phyloP scores from a whole-genome alignment of 176 grass and related monocot genomes.

The Oryza coarctata region DNA sequence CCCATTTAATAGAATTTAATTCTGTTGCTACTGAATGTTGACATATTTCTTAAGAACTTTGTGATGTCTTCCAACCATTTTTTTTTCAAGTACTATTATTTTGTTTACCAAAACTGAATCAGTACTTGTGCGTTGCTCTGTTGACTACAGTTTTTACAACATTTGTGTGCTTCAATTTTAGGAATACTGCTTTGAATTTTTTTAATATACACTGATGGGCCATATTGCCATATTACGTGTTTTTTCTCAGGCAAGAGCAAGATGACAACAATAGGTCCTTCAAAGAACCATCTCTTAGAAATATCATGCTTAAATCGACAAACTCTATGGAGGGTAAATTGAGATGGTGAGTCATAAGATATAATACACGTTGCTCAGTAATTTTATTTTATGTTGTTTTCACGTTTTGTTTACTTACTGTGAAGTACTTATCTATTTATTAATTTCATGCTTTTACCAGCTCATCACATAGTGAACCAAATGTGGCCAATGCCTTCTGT shows the following conservation, averaged over 20 bases:
- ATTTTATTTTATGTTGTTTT: conserved; percentile 12
- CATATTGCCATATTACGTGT: neutral
- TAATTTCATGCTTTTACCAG: conserved; percentile 41
- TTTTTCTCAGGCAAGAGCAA: conserved; percentile 67
- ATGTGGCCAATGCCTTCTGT: conserved; percentile 81
- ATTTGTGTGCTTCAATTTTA: neutral
- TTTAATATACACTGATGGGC: neutral
- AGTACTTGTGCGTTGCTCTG: neutral
- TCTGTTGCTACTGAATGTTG: neutral
- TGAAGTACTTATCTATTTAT: conserved; percentile 26
- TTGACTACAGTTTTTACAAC: conserved; percentile 16
- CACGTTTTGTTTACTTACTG: conserved; percentile 24
- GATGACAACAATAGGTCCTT: conserved; percentile 70
- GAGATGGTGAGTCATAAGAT: conserved; percentile 42
- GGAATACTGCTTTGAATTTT: neutral
- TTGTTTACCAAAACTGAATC: neutral
- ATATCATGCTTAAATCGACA: conserved; percentile 75
- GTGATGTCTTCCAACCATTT: neutral
- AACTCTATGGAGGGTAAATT: conserved; percentile 74
- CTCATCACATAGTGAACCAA: conserved; percentile 84
- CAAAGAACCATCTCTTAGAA: conserved; percentile 60
- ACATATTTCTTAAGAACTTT: neutral
- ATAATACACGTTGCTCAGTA: neutral
- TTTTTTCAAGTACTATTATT: neutral
- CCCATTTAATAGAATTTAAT: neutral